Evolutionary conservation across 2,329 filamentous ascomycete genomes (phyloP), one percentile per base, ranked within the genome.

Genomic region (Epichloe amarillans): DNA sequence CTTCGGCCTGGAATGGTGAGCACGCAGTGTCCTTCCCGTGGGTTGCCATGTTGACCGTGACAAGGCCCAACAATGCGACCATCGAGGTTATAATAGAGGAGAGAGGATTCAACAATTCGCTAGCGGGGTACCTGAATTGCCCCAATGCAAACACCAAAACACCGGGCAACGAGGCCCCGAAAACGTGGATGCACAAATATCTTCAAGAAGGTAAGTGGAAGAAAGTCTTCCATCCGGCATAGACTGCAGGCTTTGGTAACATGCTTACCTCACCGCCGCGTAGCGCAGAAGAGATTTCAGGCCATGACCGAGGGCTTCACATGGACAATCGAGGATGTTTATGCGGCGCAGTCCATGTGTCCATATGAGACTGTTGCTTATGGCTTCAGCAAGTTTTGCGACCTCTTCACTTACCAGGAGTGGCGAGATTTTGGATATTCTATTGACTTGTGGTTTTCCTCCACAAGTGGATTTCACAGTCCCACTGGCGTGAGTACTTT

Each of bases 301-400:
- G 64, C 68, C 4, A 66, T 81, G 64, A 70, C 81, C 0, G 64
- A 74, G 1, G 72, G 71, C 19, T 74, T 81, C 60, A 76, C 83
- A 50, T 87, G 84, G 80, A 83, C 77, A 1, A 60, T 77, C 3
- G 64, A 72, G 3, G 82, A 86, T 58, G 76, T 76, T 0, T 85
- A 83, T 64, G 78, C 82, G 17, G 80, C 80, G 0, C 85, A 89
- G 63, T 81, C 73, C 3, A 72, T 89, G 62, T 90, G 86, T 58
- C 80, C 85, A 0, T 90, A 89, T 60, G 86, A 90, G 64, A 88
- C 83, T 0, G 75, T 87, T n/a, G 80, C 83, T 1, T 82, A 84
- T 53, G 86, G 86, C 21, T 89, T 81, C 68, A 86, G 82, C 57
- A 74, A 73, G 10, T 90, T 86, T 69, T 90, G 86, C 61, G 70